These are phyloP conservation scores for Lyophyllum shimeji DNA, from an alignment of 768 basidiomycete genomes.

Conservation along the genomic window DNA sequence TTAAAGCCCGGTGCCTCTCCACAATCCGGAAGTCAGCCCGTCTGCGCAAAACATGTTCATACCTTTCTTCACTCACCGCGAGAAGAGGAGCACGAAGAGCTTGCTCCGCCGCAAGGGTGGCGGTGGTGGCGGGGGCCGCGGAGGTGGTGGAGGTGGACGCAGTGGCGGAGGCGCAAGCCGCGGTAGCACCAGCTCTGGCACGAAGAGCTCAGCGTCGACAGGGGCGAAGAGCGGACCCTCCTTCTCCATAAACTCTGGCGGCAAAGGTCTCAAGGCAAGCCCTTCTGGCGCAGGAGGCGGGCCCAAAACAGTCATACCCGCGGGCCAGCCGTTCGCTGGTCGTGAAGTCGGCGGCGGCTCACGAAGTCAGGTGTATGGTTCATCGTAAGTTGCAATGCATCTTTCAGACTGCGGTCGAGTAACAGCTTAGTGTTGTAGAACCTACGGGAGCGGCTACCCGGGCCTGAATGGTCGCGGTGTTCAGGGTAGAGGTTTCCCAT, in stretches of 20 bases:
- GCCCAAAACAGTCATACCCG: slow-evolving; percentile 7
- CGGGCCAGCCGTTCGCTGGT: slow-evolving; percentile 8
- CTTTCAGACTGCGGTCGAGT: background rate
- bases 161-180: background rate
- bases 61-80: background rate
- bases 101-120: slow-evolving; percentile 14
- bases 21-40: background rate
- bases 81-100: background rate
- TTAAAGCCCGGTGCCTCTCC: background rate
- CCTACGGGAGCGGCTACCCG: slow-evolving; percentile 59
- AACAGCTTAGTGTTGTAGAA: background rate
- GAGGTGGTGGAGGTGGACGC: too few species aligned
- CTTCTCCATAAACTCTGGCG: background rate
- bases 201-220: background rate
- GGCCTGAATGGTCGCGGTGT: slow-evolving; percentile 40
- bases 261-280: slow-evolving; percentile 2
- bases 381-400: slow-evolving; percentile 3
- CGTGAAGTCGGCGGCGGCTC: slow-evolving; percentile 14
- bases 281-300: slow-evolving; percentile 7
- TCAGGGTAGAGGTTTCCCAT: slow-evolving; percentile 47
- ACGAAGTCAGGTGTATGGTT: slow-evolving; percentile 8
- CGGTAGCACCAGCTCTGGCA: background rate
- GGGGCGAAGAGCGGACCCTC: background rate
- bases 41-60: slow-evolving; percentile 4
- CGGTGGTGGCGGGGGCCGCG: slow-evolving; percentile 7